Evolutionary conservation across 177 flowering plant genomes (phyloP), one percentile per base, ranked within the genome.

Genomic region (Vitis hybrid): DNA sequence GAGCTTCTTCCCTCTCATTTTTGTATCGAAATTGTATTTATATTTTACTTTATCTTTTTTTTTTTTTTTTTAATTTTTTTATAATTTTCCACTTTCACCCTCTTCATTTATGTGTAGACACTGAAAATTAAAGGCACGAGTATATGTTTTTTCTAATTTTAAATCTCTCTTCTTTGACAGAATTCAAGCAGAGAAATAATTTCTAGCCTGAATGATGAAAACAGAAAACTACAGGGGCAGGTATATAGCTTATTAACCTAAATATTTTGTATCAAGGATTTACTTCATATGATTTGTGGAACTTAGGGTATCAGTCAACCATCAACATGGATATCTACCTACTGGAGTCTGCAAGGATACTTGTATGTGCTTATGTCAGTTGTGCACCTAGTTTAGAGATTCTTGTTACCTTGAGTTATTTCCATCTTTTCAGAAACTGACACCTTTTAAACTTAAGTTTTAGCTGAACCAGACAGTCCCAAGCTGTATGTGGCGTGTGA

Each of bases 201-300:
- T 72, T 73, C 81, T 59, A 78, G 75, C 57, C 71, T 88, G 81
- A 77, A 75, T 56, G 74, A 67, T 69, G 88, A 81, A 50, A 85
- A 81, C 60, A 70, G 77, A 49, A 82, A 60, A 50, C 81, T 90
- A 70, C 77, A 61, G 61, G 60, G 56, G 32, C 87, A 88, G 94
- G 98, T 93, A 85, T 8, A 9, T 57, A 57, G 40, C 70, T 72
- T 13, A 48, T n/a, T 49, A 60, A 12, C 51, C 49, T 54, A 56
- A 51, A 50, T 67, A 49, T 50, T 72, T 27, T 10, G 63, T 24
- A 32, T 66, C 19, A 50, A 18, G 54, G 18, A 11, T 59, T 16
- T 21, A 19, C 61, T 65, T 68, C 12, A 56, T 54, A 18, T 32
- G 52, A 30, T 11, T 48, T 24, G 66, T 54, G 60, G 30, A 55